phyloP scores from a whole-genome alignment of 768 basidiomycete species.

The Boletus pseudopeckii region DNA sequence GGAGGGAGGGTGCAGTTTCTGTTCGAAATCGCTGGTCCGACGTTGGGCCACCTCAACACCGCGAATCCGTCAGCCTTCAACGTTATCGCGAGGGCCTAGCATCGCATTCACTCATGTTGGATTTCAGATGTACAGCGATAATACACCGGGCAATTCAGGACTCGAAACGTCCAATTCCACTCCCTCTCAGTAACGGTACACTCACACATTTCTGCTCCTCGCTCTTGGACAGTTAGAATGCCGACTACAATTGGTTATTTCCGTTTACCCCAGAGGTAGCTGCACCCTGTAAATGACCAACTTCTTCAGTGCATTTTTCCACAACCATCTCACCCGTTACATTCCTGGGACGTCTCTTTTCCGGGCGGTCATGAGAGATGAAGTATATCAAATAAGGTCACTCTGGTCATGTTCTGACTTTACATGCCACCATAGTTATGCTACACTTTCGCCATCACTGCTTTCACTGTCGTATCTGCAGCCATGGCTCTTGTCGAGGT shows the following conservation, averaged over 20 bases:
- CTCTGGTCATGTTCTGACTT: not conserved
- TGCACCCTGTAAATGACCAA: slow-evolving; percentile 7
- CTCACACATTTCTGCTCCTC: slow-evolving; percentile 4
- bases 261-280: slow-evolving; percentile 6
- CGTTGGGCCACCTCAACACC: not conserved
- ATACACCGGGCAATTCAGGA: not conserved
- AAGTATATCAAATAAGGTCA: slow-evolving; percentile 39
- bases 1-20: slow-evolving; percentile 3
- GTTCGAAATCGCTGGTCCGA: slow-evolving; percentile 48
- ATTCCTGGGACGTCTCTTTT: slow-evolving; percentile 31
- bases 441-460: slow-evolving; percentile 53
- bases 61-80: not conserved
- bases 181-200: slow-evolving; percentile 1
- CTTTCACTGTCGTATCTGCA: slow-evolving; percentile 45
- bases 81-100: slow-evolving; percentile 7
- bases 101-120: slow-evolving; percentile 1
- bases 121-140: not conserved
- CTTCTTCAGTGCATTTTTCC: slow-evolving; percentile 29
- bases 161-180: not conserved
- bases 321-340: no score
- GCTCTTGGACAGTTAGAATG: slow-evolving; percentile 14
- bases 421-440: slow-evolving; percentile 36
- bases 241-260: slow-evolving; percentile 10
- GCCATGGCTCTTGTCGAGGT: slow-evolving; percentile 47
- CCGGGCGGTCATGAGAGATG: slow-evolving; percentile 56